Evolutionary conservation across 2,329 filamentous ascomycete genomes (phyloP), one percentile per base, ranked within the genome.

Genomic region (Fusarium tanahbumbuense): DNA sequence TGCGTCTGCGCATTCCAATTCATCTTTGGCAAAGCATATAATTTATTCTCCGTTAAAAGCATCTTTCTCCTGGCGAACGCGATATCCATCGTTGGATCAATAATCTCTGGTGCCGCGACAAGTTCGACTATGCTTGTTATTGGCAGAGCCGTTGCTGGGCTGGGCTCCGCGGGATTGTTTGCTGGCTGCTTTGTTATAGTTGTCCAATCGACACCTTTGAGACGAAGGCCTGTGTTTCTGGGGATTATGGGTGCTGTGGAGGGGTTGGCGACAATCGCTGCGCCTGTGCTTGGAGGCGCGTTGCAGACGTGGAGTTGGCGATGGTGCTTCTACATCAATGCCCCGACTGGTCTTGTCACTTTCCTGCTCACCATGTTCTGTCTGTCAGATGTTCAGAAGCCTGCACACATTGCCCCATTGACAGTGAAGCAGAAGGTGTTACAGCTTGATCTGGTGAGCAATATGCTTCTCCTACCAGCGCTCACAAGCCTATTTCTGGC

Each of bases 401-500:
- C 57, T 0, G 11, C 4, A 0, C 9, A 11, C 0, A 13, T 42
- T 5, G 11, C 6, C 11, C n/a, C 3, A 0, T 1, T 70, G 47
- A 55, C 42, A 0, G 3, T 49, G 0, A 40, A 10, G 2, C 3
- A 70, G 2, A 67, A 67, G 18, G 0, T n/a, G n/a, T n/a, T n/a
- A n/a, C n/a, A n/a, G n/a, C n/a, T n/a, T n/a, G n/a, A n/a, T n/a
- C n/a, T n/a, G n/a, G n/a, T n/a, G n/a, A n/a, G 77, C 42, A 76
- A 73, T 20, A 6, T 72, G 2, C 28, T 78, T 0, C 68, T 78
- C 20, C 57, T 78, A 32, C 74, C 74, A 0, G 58, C 80, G 2
- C 79, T 85, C 3, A 75, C 83, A 23, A 84, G 83, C 60, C 79
- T 85, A 6, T 74, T 86, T 0, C 73, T 86, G 6, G 83, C 83